Base-by-base conservation (phyloP, 208 protist species). In the Trypanosoma platydactyli region DNA sequence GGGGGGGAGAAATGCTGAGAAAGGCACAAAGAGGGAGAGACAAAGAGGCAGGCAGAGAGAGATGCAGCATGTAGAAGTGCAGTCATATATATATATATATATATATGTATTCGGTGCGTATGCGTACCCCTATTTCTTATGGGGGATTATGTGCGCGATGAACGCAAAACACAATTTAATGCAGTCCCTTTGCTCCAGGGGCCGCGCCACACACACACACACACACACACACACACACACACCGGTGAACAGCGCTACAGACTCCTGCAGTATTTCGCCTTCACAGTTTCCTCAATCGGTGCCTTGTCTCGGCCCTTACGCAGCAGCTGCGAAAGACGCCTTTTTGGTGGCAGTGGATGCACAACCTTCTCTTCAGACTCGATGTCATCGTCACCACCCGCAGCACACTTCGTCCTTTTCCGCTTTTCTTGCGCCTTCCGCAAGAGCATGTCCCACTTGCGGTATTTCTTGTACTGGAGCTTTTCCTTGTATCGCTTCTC, bases 391-490 rank as follows among this genome's bases (percentile, higher is more conserved):
- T 58, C 66, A 12, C 54, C 64, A 58, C 60, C 68, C 18, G 64
- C 50, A 35, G n/a, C 24, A 49, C 51, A 29, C 30, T 59, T 16
- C 45, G 15, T 51, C 54, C 50, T 20, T 18, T 67, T 58, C 22
- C 70, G 64, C 72, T 83, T 91, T n/a, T 65, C 30, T 66, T 91
- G 81, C 2, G 86, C 86, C 52, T 81, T 83, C 2, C 74, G 64
- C 27, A 95, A 71, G 62, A 95, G 76, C 25, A 62, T 52, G 57
- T 93, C 86, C 89, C 89, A 95, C 72, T 84, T 92, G 29, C 85
- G 83, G 73, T 93, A 62, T 56, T 71, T 65, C 15, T 76, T 79
- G 71, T 87, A 86, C 56, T 84, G 63, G 33, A 87, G 71, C 50
- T 76, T 77, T 3, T 73, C 67, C 45, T 77, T 51, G 67, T 94